Base-by-base conservation (phyloP, 1,139 yeast species). In the Komagataea norvegica region DNA sequence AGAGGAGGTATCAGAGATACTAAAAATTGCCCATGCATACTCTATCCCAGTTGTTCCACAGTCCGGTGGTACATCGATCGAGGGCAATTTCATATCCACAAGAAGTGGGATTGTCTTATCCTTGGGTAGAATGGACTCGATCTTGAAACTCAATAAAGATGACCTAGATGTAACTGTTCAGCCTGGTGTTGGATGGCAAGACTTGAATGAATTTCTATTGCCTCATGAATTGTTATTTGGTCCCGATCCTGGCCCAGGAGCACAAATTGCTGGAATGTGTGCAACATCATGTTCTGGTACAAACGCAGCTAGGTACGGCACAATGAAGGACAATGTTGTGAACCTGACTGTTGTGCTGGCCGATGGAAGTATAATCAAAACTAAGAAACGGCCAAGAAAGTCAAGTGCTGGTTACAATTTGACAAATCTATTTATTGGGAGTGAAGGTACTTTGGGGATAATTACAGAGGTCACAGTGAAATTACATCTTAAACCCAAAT, bases 221-320 rank as follows among this genome's bases (percentile, higher is more conserved):
- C 69, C 67, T 3, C 59, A 64, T 37, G 70, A 69, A 3, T 42
- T 51, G 16, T 37, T 82, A 56, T 77, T 81, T 48, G 87, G 87
- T 4, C 80, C 84, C 10, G 93, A 83, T 54, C 89, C 91, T 0
- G 91, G 89, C 26, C 89, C 89, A 18, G 85, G 87, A 31, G 89
- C 89, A 4, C 68, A 77, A 40, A 77, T 83, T 40, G 85, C 84
- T 17, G 91, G 91, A 4, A 79, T 81, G 74, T 73, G 80, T 36
- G 81, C 80, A 10, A 80, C 83, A 35, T 77, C 83, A 25, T 82
- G 89, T 46, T 78, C 86, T 0, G 91, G 91, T 10, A 81, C 91
- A 3, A 77, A 79, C 55, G 89, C 89, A 2, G 75, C 74, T 10
- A 60, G 81, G 43, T 80, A 79, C 52, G 89, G 89, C 33, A 84